Conservation (phyloP, 1,284 basidiomycete species). For the Moniliophthora roreri region DNA sequence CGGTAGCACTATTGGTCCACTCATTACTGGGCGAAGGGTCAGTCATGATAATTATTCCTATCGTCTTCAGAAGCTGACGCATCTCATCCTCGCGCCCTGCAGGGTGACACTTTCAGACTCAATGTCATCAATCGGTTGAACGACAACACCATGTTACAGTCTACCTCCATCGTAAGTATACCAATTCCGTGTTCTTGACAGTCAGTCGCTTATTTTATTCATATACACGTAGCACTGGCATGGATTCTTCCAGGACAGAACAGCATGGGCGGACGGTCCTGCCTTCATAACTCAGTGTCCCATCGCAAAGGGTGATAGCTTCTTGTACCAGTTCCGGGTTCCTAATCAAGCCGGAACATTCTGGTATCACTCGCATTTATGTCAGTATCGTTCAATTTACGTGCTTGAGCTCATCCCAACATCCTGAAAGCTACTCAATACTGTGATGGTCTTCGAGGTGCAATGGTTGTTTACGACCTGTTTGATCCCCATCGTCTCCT, state of each 20-base stretch:
- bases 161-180: not conserved
- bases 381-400: conserved; percentile 20
- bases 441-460: conserved; percentile 47
- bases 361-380: conserved; percentile 45
- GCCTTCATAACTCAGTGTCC: conserved; percentile 40
- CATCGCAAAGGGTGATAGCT: conserved; percentile 31
- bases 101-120: conserved; percentile 24
- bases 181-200: not conserved
- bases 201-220: not conserved
- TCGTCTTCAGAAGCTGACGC: too few species aligned
- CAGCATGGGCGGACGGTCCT: conserved; percentile 34
- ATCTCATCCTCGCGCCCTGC: not conserved
- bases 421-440: conserved; percentile 26
- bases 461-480: conserved; percentile 47
- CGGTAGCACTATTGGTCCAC: conserved; percentile 16
- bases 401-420: not conserved
- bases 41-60: not conserved
- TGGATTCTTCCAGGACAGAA: conserved; percentile 33
- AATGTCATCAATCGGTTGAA: conserved; percentile 21
- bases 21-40: conserved; percentile 19
- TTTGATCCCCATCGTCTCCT: conserved; percentile 38
- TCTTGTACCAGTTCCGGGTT: conserved; percentile 33
- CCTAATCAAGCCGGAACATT: conserved; percentile 40
- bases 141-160: conserved; percentile 21
- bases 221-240: conserved; percentile 45